These are phyloP conservation scores for Solanum sejunctum DNA, from an alignment of 257 asterid genomes.

Conservation along the genomic window DNA sequence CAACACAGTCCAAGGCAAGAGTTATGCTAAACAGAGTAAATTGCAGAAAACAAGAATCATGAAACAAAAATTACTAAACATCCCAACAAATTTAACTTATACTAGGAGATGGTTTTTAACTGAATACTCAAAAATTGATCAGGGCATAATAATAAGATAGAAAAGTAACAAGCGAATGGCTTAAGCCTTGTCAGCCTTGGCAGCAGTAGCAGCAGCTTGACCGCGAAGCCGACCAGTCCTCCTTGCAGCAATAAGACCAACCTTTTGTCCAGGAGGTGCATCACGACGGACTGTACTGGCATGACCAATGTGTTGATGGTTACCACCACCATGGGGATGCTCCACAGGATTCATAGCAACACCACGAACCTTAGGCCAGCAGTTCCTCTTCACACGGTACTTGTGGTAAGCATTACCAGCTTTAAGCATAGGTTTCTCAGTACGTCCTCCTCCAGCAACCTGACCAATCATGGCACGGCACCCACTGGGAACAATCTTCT, in stretches of 20 bases:
- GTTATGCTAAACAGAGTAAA: too few relatives aligned
- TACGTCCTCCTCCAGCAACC: slow-evolving; percentile 17
- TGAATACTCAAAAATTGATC: not conserved
- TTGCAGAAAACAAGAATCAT: not conserved
- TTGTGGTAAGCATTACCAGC: slow-evolving; percentile 21
- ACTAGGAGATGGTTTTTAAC: not conserved
- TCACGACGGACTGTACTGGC: slow-evolving; percentile 57
- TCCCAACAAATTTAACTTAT: not conserved
- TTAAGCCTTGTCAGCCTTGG: slow-evolving; percentile 30
- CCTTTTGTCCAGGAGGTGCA: slow-evolving; percentile 60
- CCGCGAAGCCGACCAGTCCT: slow-evolving; percentile 58
- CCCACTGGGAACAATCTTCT: slow-evolving; percentile 10
- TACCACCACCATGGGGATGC: slow-evolving; percentile 75
- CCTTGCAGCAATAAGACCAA: slow-evolving; percentile 52
- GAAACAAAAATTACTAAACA: not conserved
- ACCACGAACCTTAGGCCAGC: slow-evolving; percentile 19
- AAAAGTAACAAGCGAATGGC: not conserved
- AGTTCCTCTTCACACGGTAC: slow-evolving; percentile 26
- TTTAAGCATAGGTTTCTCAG: slow-evolving; percentile 3
- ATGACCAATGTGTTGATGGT: slow-evolving; percentile 54
- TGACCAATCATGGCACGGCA: slow-evolving; percentile 11
- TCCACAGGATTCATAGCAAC: slow-evolving; percentile 53
- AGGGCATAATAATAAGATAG: not conserved
- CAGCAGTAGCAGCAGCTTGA: slow-evolving; percentile 52
- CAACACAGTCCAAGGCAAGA: too few relatives aligned